A percentile compares a stretch with the other conserved stretches of the same genome.
Evolutionary conservation across 2,329 filamentous ascomycete genomes (phyloP).

Genomic region (Xylaria sp.): DNA sequence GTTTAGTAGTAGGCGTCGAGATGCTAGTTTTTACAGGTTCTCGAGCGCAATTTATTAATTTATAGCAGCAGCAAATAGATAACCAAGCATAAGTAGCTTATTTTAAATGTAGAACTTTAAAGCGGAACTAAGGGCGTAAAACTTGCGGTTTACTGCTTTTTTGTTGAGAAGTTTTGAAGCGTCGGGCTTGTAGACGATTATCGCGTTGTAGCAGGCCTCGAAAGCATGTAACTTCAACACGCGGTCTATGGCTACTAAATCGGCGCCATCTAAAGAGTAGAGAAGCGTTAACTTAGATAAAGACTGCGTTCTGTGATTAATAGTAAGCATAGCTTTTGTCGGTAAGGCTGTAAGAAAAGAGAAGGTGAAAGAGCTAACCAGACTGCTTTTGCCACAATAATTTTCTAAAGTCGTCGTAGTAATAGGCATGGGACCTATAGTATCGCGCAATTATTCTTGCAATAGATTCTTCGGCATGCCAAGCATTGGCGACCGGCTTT

Average conservation of each 20-base stretch:
- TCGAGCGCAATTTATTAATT: constrained; percentile 12
- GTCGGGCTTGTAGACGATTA: neutral
- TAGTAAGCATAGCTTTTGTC: constrained; percentile 3
- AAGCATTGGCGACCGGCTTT: constrained; percentile 19
- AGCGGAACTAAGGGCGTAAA: neutral
- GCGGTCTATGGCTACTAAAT: too few species aligned
- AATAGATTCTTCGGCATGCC: constrained; percentile 12
- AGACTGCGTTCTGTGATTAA: constrained; percentile 8
- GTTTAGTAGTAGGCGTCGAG: constrained; percentile 8
- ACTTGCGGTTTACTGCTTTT: constrained; percentile 8
- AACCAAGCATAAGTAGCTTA: constrained; percentile 1
- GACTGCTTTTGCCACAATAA: constrained; percentile 10
- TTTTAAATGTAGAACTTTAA: neutral
- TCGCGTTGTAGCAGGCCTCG: constrained; percentile 4
- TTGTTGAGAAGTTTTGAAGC: neutral
- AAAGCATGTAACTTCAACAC: constrained; percentile 9
- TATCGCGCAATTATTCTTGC: constrained; percentile 12
- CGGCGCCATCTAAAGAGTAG: too few species aligned
- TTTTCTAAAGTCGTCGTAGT: constrained; percentile 14
- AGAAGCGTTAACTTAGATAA: too few species aligned
- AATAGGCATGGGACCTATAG: constrained; percentile 18
- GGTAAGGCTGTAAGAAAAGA: constrained; percentile 5
- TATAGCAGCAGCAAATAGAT: neutral
- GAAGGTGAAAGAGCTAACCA: neutral
- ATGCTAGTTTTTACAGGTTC: neutral